phyloP scores from a whole-genome alignment of 2,329 filamentous ascomycete genomes.

The Cladosporium sp. region DNA sequence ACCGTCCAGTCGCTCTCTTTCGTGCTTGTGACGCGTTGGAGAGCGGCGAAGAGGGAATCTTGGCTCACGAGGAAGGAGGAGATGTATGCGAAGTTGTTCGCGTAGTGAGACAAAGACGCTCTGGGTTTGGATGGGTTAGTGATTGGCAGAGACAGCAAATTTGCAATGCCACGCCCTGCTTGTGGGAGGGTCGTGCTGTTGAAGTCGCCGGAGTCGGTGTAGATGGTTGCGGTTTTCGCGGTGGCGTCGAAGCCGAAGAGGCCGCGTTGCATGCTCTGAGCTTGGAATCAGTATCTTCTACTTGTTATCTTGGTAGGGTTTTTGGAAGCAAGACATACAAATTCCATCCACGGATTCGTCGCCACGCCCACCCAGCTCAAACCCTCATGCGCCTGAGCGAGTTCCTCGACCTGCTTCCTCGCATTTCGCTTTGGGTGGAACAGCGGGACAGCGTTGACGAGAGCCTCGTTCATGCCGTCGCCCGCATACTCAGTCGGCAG shows the following conservation, averaged over 20 bases:
- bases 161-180: conserved; percentile 31
- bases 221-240: conserved; percentile 26
- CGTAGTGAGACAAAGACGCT: conserved; percentile 34
- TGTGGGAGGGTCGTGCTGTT: conserved; percentile 32
- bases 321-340: conserved; percentile 3
- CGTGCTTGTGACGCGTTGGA: conserved; percentile 32
- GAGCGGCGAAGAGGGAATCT: conserved; percentile 33
- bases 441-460: conserved; percentile 18
- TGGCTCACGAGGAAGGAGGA: conserved; percentile 36
- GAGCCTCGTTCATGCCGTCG: conserved; percentile 21
- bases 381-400: conserved; percentile 23
- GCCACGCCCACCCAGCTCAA: conserved; percentile 38
- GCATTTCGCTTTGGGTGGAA: conserved; percentile 16
- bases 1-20: conserved; percentile 35
- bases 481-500: conserved; percentile 23
- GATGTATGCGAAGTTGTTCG: conserved; percentile 34
- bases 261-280: conserved; percentile 4
- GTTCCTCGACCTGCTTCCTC: conserved; percentile 21
- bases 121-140: conserved; percentile 10
- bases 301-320: neutral
- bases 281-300: neutral
- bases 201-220: conserved; percentile 31
- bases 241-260: conserved; percentile 37
- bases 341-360: conserved; percentile 29
- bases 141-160: conserved; percentile 31